Evolutionary conservation across 345 rosid genomes (phyloP), one percentile per base, ranked within the genome.

Genomic region (Chamaenerion angustifolium): DNA sequence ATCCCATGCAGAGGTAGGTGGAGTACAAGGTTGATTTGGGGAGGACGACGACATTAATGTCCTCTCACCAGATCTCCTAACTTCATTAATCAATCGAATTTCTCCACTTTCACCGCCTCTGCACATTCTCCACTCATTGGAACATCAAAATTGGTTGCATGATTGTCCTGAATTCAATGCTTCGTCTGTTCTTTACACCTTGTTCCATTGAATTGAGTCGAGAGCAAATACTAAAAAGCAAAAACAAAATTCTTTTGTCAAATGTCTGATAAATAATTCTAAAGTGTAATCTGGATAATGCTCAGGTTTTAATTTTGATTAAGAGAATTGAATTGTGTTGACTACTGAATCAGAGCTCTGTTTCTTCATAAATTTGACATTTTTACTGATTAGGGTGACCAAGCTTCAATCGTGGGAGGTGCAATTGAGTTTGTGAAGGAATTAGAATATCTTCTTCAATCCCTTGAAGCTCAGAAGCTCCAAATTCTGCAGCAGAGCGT

Each of bases 391-490:
- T 71, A 88, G 97, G 87, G 97, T 60, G 97, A 88, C 65, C 97
- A 85, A 64, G 97, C 97, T 3, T 82, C 97, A 18, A 77, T 82
- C 59, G 95, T 88, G 45, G 97, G 88, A 31, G 95, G 95, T 42
- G 95, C 95, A 7, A 78, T 88, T 56, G 95, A 82, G 64, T 88
- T 76, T 68, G 84, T 88, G 60, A 88, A 85, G 79, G 83, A 85
- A 58, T 79, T 85, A 48, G 93, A 88, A 71, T 85, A 80, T 16
- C 72, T 76, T 42, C 64, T 85, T 54, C 73, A 76, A 48, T 64
- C 79, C 45, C 79, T 88, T 40, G 83, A 85, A 76, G 80, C 85
- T 42, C 76, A 71, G 60, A 88, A 82, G 68, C 60, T 65, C 25
- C 64, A 68, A 7, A 31, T 31, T 31, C 0, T 31, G 37, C 37